Evolutionary conservation across 2,329 filamentous ascomycete species (phyloP).

Genomic region (Aureobasidium lini): DNA sequence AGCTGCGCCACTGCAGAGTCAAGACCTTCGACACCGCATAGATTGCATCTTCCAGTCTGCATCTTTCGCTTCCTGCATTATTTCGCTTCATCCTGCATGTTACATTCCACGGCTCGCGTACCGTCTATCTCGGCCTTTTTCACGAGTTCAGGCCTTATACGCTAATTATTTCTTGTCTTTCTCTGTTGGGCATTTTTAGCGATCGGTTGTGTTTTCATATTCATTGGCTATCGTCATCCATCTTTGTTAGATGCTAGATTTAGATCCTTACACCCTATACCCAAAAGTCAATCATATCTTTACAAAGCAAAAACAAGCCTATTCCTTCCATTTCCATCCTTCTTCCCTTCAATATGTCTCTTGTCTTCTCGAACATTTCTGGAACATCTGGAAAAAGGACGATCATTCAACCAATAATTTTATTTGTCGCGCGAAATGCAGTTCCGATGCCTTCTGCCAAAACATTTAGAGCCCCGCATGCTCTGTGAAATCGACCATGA

Average conservation of each 20-base stretch:
- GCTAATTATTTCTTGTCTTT: slow-evolving; percentile 1
- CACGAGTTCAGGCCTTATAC: slow-evolving; percentile 9
- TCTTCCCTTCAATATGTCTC: neutral
- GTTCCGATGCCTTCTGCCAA: neutral
- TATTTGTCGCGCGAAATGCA: neutral
- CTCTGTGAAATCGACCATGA: neutral
- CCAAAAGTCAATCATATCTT: neutral
- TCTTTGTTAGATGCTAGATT: slow-evolving; percentile 6
- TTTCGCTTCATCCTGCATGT: neutral
- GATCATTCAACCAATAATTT: neutral
- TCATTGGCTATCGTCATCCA: neutral
- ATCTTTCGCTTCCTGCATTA: neutral
- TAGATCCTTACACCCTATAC: neutral
- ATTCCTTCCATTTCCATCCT: neutral
- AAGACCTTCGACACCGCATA: slow-evolving; percentile 13
- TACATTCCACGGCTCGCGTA: neutral
- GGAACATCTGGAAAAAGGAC: neutral
- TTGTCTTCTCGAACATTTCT: neutral
- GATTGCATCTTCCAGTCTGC: neutral
- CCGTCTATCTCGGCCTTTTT: slow-evolving; percentile 8
- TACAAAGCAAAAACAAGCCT: neutral
- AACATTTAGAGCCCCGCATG: neutral
- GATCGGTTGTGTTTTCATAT: neutral
- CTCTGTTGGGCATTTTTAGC: neutral
- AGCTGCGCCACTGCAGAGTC: slow-evolving; percentile 13